Base-by-base conservation (phyloP, 495 filamentous ascomycete species). In the Talaromyces adpressus region DNA sequence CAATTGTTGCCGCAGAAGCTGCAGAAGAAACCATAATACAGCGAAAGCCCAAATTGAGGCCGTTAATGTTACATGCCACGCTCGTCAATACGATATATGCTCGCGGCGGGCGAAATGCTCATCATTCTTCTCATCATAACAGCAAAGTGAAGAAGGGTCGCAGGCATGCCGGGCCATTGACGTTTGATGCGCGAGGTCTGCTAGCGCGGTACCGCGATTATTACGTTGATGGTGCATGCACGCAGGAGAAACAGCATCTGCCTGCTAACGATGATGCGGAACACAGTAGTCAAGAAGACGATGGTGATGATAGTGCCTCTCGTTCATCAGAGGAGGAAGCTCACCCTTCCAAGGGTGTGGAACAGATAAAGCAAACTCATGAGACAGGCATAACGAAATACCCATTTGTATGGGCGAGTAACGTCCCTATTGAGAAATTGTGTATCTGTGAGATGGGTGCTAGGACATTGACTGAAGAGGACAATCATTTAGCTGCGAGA, bases 61-160 rank as follows among this genome's bases (percentile, higher is more conserved):
- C 85, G n/a, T 71, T 98, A 57, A 81, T 89, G 20, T 70, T 97
- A 57, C 93, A 97, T 71, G 91, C 90, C 16, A 96, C 93, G 3
- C 79, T 97, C 4, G 74, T 94, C 22, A 97, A 97, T 72, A 97
- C 92, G 7, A 84, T 92, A 32, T 97, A 97, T 71, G 85, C 88
- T 34, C 68, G 64, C 30, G 77, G 73, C 25, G 54, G 62, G 12
- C 54, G 27, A 29, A 51, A 16, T 22, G 9, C 27, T 52, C 60
- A 51, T 53, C 12, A 32, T 18, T 27, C 12, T 22, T 8, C 27
- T 52, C 60, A 51, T 53, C 12, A 32, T 30, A 8, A 29, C 14
- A 32, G 16, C 18, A 41, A 53, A 51, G 45, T 4, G 32, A 27
- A 41, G 16, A 49, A 30, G 41, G 60, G 54, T 3, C 59, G 36